These are phyloP conservation scores for Solanum commersonii DNA, from an alignment of 257 asterid genomes.

Conservation along the genomic window DNA sequence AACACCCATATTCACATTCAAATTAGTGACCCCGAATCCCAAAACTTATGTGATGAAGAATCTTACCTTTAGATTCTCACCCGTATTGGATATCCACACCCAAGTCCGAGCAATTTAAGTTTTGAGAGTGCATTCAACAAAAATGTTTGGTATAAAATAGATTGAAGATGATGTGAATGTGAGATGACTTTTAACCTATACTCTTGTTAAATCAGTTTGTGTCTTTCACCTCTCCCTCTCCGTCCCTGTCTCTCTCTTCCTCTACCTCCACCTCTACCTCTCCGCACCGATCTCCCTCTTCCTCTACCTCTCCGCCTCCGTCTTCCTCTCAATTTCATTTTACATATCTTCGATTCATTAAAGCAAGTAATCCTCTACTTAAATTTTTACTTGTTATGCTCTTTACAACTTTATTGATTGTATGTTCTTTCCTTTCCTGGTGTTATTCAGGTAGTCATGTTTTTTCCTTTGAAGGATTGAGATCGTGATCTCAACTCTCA, in stretches of 20 bases:
- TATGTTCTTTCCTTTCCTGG: background rate
- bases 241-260: background rate
- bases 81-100: background rate
- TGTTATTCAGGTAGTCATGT: background rate
- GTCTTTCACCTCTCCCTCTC: background rate
- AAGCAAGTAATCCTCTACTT: background rate
- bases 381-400: background rate
- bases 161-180: background rate
- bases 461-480: conserved; percentile 4
- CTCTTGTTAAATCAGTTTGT: background rate
- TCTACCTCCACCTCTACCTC: background rate
- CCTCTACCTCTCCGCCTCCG: background rate
- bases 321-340: background rate
- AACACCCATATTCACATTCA: background rate
- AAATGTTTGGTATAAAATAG: background rate
- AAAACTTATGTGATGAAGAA: background rate
- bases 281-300: background rate
- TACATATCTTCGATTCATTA: background rate
- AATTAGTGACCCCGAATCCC: background rate
- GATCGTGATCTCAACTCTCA: background rate
- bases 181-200: background rate
- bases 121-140: background rate
- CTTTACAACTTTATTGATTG: background rate
- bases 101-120: background rate
- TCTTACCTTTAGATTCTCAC: background rate